Evolutionary conservation across 495 filamentous ascomycete species (phyloP).

Genomic region (Tuber calosporum): DNA sequence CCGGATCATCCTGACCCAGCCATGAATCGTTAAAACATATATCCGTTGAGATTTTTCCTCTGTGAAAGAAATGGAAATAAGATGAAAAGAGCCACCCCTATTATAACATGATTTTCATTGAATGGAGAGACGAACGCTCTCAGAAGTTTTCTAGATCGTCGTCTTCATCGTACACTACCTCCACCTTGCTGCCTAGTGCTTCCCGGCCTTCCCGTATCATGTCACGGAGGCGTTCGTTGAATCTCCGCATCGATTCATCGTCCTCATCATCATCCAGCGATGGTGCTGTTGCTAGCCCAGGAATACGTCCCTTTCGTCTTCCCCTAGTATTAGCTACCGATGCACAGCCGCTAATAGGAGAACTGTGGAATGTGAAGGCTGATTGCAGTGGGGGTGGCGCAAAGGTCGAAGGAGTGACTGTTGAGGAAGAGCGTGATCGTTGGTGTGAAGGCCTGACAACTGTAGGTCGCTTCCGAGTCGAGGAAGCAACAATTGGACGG

Average conservation of each 20-base stretch:
- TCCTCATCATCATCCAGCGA: constrained; percentile 56
- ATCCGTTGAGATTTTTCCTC: neutral
- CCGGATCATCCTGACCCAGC: neutral
- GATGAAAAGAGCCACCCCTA: neutral
- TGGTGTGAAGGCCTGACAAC: constrained; percentile 19
- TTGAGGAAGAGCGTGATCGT: constrained; percentile 9
- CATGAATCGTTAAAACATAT: constrained; percentile 1
- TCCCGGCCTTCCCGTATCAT: constrained; percentile 87
- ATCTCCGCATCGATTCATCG: constrained; percentile 65
- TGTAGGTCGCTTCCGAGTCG: constrained; percentile 23
- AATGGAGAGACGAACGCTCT: neutral
- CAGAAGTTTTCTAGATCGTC: constrained; percentile 41
- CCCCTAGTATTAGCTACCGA: constrained; percentile 18
- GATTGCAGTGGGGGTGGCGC: constrained; percentile 20
- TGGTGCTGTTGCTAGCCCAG: neutral
- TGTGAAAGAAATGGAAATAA: neutral
- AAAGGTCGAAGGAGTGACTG: constrained; percentile 6
- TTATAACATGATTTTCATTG: neutral
- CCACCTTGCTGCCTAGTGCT: constrained; percentile 71
- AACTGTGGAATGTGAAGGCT: constrained; percentile 27
- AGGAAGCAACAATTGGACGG: constrained; percentile 22
- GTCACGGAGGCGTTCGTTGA: constrained; percentile 68
- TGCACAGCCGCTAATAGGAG: constrained; percentile 1
- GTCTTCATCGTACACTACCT: constrained; percentile 51
- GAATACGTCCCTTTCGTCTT: constrained; percentile 8